phyloP scores from a whole-genome alignment of 495 filamentous ascomycete species.

The Penicillium macrosclerotiorum region DNA sequence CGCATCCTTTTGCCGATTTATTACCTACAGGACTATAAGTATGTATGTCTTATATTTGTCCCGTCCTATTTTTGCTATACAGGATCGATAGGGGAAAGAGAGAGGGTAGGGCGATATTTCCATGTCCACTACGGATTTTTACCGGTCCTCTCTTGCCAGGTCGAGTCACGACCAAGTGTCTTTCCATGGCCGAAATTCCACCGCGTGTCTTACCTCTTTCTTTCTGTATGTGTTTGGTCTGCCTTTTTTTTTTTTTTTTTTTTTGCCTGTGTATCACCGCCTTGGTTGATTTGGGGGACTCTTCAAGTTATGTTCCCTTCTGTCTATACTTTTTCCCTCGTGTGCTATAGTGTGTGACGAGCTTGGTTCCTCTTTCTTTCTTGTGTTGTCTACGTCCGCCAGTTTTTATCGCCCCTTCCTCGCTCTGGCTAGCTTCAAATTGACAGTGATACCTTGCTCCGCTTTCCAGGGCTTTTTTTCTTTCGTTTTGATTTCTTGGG shows the following conservation, averaged over 20 bases:
- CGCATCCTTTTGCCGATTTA: not conserved
- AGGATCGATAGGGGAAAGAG: slow-evolving; percentile 27
- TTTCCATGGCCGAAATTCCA: not conserved
- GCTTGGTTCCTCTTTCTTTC: not conserved
- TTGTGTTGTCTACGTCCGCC: no score
- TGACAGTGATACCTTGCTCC: slow-evolving; percentile 15
- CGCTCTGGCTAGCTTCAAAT: slow-evolving; percentile 12
- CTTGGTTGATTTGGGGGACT: not conserved
- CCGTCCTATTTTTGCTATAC: slow-evolving; percentile 17
- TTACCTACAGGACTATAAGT: slow-evolving; percentile 26
- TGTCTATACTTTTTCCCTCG: slow-evolving; percentile 9
- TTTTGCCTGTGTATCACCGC: slow-evolving; percentile 15
- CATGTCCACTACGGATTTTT: not conserved
- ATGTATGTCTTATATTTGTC: slow-evolving; percentile 20
- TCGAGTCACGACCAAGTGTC: slow-evolving; percentile 7
- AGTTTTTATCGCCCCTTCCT: slow-evolving; percentile 3
- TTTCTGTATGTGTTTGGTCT: slow-evolving; percentile 1
- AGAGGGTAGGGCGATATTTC: no score
- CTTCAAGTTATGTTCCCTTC: not conserved
- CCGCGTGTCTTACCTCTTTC: no score
- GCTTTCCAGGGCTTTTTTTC: not conserved
- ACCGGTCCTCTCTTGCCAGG: not conserved
- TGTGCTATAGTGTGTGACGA: slow-evolving; percentile 4
- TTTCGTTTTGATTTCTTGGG: not conserved
- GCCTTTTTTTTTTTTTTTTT: slow-evolving; percentile 12